Base-by-base conservation (phyloP, 202 grass and related monocot genomes). In the Hordeum pubiflorum region DNA sequence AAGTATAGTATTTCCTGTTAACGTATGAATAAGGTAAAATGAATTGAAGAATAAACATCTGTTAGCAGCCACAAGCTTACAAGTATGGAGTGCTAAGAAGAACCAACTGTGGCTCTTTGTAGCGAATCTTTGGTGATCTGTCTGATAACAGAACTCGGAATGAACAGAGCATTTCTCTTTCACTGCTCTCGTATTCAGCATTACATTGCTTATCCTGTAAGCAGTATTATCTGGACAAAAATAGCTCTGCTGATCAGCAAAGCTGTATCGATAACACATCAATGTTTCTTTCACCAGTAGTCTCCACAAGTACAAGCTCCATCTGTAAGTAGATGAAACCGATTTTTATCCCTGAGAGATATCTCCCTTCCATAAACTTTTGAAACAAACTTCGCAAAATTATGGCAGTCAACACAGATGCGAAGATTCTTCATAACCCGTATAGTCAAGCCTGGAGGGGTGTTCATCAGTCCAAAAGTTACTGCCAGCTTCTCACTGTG, bases 401-500 rank as follows among this genome's bases (percentile, higher is more conserved):
- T 94, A 63, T 91, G 92, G 59, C 92, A 94, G 85, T 94, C 92
- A 69, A 87, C 78, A 46, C 92, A 94, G 23, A 94, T 87, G 62
- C 86, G 89, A 77, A 94, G 89, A 23, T 94, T 94, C 84, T 94
- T 94, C 80, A 90, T 91, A 58, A 94, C 73, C 58, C 24, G 58
- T 68, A 94, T 87, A 34, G 55, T 82, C 31, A 63, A 59, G 10
- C 46, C 37, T 68, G 69, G 54, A 82, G 86, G 46, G 77, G 58
- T 87, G 59, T 82, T 82, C 89, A 94, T 94, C 63, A 94, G 13
- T 75, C 92, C 92, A 82, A 94, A 94, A 61, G 92, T 84, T 83
- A 94, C 85, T 6, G 89, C 92, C 54, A 94, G 72, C 23, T 94
- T 94, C 89, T 94, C 92, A 52, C 89, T 89, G 55, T 94, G 92